A percentile compares a stretch with the other conserved stretches of the same genome.
phyloP scores from a whole-genome alignment of 2,329 filamentous ascomycete species.

The Neoascochyta sp. region DNA sequence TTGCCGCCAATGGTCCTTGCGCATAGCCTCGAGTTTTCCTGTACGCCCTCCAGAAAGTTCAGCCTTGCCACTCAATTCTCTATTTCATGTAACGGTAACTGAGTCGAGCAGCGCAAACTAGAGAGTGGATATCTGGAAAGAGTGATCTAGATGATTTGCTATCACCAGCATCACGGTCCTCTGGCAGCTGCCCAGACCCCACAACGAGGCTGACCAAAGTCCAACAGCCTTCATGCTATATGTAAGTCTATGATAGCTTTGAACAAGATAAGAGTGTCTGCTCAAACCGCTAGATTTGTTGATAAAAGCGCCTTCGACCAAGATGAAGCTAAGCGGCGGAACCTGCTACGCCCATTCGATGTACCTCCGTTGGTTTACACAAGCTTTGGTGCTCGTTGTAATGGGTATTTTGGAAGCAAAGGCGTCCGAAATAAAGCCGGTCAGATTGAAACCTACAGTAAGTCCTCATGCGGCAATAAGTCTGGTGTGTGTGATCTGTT shows the following conservation, averaged over 20 bases:
- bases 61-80: neutral
- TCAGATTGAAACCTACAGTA: neutral
- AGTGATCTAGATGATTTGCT: neutral
- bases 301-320: neutral
- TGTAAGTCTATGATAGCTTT: neutral
- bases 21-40: neutral
- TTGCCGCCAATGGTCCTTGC: conserved; percentile 1
- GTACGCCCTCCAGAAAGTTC: too few relatives aligned
- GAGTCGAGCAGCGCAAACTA: neutral
- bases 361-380: neutral
- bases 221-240: neutral
- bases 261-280: neutral
- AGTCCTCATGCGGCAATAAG: neutral
- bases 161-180: neutral
- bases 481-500: neutral
- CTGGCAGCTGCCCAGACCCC: neutral
- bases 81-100: neutral
- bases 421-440: neutral
- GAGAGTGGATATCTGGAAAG: neutral
- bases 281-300: neutral
- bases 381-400: neutral
- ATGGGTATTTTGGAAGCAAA: conserved; percentile 2
- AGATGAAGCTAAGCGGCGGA: neutral
- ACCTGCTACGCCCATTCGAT: neutral
- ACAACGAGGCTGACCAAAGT: neutral